Percentiles rank a stretch among this genome's conserved stretches.
Evolutionary conservation across 805 yeast species (phyloP).

Genomic region (Torulaspora maleeae): DNA sequence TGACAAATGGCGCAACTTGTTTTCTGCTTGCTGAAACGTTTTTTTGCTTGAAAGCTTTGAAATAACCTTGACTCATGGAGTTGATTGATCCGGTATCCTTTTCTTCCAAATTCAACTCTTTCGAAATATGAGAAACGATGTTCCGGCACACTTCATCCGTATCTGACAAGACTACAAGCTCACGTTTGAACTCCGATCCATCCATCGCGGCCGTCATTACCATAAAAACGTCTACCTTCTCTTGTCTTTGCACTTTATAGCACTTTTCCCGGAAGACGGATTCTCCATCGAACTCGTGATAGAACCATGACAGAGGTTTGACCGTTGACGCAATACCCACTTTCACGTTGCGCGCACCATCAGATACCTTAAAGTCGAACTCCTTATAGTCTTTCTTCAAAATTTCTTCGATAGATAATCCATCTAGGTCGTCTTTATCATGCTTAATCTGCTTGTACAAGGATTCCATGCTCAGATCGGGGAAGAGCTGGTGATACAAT

Average conservation of each 20-base stretch:
- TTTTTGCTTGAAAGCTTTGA: slow-evolving; percentile 41
- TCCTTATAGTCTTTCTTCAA: slow-evolving; percentile 82
- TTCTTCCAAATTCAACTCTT: slow-evolving; percentile 13
- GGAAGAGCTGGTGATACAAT: slow-evolving; percentile 33
- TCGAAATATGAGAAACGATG: slow-evolving; percentile 18
- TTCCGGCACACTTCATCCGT: slow-evolving; percentile 16
- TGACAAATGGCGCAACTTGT: slow-evolving; percentile 68
- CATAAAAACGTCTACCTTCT: slow-evolving; percentile 39
- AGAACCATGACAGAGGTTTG: slow-evolving; percentile 55
- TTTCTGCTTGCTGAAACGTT: slow-evolving; percentile 70
- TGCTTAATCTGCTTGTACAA: slow-evolving; percentile 37
- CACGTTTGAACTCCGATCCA: slow-evolving; percentile 39
- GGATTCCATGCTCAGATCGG: slow-evolving; percentile 16
- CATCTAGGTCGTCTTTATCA: slow-evolving; percentile 60
- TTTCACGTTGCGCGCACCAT: slow-evolving; percentile 30
- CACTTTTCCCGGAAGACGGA: slow-evolving; percentile 22
- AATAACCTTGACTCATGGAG: slow-evolving; percentile 1
- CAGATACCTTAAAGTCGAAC: slow-evolving; percentile 40
- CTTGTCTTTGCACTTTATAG: slow-evolving; percentile 26
- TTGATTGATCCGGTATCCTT: neutral
- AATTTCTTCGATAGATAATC: slow-evolving; percentile 56
- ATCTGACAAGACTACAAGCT: slow-evolving; percentile 37
- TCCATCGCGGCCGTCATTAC: slow-evolving; percentile 47
- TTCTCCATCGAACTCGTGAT: slow-evolving; percentile 32
- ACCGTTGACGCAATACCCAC: slow-evolving; percentile 79